A percentile compares a stretch with the other conserved stretches of the same genome.
These are phyloP conservation scores for Nissolia schottii DNA, from an alignment of 306 rosid genomes.

Conservation along the genomic window DNA sequence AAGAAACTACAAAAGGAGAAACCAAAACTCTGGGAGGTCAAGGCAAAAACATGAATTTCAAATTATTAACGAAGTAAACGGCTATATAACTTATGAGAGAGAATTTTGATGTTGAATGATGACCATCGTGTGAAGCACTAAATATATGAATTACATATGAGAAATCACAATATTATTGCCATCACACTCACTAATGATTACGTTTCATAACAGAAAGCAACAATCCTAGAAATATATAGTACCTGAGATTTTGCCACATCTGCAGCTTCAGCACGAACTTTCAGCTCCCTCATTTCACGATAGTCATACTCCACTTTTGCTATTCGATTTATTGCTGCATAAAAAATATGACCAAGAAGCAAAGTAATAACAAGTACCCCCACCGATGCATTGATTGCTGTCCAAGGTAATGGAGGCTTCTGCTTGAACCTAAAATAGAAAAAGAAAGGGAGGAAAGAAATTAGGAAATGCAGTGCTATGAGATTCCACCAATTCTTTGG, in stretches of 20 bases:
- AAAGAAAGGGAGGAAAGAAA: background rate
- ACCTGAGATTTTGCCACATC: constrained; percentile 98
- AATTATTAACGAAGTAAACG: background rate
- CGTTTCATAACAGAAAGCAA: background rate
- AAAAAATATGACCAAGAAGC: constrained; percentile 75
- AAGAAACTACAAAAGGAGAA: constrained; percentile 64
- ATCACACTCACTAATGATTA: background rate
- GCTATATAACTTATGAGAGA: background rate
- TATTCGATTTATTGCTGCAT: constrained; percentile 74
- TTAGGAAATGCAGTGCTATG: background rate
- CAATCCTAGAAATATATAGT: constrained; percentile 18
- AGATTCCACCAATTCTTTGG: constrained; percentile 9
- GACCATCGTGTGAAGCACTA: constrained; percentile 13
- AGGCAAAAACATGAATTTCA: background rate
- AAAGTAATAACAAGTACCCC: constrained; percentile 74
- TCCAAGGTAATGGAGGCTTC: constrained; percentile 73
- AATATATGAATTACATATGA: background rate
- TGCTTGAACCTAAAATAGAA: constrained; percentile 69
- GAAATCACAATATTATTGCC: background rate
- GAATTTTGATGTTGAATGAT: background rate
- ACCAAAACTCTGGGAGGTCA: constrained; percentile 14
- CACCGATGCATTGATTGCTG: constrained; percentile 55
- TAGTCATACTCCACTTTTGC: constrained; percentile 82
- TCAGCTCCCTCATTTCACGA: constrained; percentile 59
- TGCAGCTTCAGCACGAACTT: constrained; percentile 88